Evolutionary conservation across 805 yeast genomes (phyloP), one percentile per base, ranked within the genome.

Genomic region (Wickerhamiella dianesei): DNA sequence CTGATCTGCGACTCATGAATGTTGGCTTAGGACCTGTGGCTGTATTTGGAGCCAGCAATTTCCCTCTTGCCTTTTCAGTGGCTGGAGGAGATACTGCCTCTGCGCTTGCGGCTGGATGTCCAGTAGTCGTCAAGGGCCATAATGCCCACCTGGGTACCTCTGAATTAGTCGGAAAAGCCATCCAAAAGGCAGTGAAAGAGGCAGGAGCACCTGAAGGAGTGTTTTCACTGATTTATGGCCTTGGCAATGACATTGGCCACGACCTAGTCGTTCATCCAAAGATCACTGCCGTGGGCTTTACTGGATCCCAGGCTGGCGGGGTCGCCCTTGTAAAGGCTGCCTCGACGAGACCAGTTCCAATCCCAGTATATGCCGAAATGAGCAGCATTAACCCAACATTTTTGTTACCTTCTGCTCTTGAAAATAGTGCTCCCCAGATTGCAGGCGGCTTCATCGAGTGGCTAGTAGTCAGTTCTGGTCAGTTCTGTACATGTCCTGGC

Each of bases 1-100:
- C 39, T 36, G 39, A 36, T 18, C 17, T 36, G 17, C 8, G 39
- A 8, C 17, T n/a, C 8, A 36, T 36, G 39, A 36, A 36, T n/a
- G 5, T 36, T n/a, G 13, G 13, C 17, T 8, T 36, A 6, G 39
- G 39, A 8, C 39, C 39, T n/a, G 39, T 36, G 8, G 39, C 39
- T 18, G 39, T 36, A n/a, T 36, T 36, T 18, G 39, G 19, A 6
- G 39, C 39, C 5, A 36, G 39, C 17, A 36, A 36, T 18, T 36
- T 36, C 39, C 39, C 39, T 16, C 19, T 36, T n/a, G 39, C 39
- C 5, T 36, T 36, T 36, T 36, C 39, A 16, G 39, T 36, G 5
- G 39, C 39, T 16, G 39, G 39, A 6, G 39, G 39, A 6, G 39
- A 36, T 36, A 36, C 39, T 36, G 39, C 39, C 8, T 36, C 39